These are phyloP conservation scores for Fusarium pininemorale DNA, from an alignment of 2,329 filamentous ascomycete species.

Conservation along the genomic window DNA sequence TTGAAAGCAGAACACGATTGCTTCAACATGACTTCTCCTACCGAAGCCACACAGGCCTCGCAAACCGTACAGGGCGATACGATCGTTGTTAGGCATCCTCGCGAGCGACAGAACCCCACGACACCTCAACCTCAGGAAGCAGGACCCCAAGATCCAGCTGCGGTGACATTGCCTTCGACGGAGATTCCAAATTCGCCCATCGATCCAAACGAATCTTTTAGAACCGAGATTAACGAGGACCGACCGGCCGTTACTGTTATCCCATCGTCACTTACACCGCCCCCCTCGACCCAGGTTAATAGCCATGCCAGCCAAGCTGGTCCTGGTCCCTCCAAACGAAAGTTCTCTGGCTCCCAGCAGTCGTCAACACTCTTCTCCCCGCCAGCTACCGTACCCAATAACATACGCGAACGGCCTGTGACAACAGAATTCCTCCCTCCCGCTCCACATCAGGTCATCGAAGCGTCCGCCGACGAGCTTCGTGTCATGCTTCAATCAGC, in stretches of 20 bases:
- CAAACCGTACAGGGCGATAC: constrained; percentile 44
- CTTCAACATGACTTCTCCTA: constrained; percentile 50
- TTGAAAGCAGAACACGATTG: background rate
- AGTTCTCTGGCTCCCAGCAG: constrained; percentile 55
- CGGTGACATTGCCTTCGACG: constrained; percentile 67
- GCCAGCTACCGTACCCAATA: constrained; percentile 57
- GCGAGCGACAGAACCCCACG: constrained; percentile 46
- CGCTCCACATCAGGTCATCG: constrained; percentile 58
- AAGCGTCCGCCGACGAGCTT: constrained; percentile 65
- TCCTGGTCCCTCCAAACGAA: constrained; percentile 39
- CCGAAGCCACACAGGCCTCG: constrained; percentile 42
- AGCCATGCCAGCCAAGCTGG: constrained; percentile 35
- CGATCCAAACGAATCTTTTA: constrained; percentile 59
- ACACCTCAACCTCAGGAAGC: constrained; percentile 47
- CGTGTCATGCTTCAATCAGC: constrained; percentile 64
- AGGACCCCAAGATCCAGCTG: constrained; percentile 52
- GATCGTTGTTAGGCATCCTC: constrained; percentile 44
- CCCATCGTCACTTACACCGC: constrained; percentile 67
- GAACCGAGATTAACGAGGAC: constrained; percentile 60
- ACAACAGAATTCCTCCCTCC: constrained; percentile 58
- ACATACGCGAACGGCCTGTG: constrained; percentile 44
- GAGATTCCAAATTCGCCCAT: constrained; percentile 63
- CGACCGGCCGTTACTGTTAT: constrained; percentile 57
- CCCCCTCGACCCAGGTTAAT: constrained; percentile 62
- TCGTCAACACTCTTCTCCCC: constrained; percentile 63